Evolutionary conservation across 225 moss, liverwort and hornwort genomes (phyloP), one percentile per base, ranked within the genome.

Genomic region (Rhytidiadelphus loreus): DNA sequence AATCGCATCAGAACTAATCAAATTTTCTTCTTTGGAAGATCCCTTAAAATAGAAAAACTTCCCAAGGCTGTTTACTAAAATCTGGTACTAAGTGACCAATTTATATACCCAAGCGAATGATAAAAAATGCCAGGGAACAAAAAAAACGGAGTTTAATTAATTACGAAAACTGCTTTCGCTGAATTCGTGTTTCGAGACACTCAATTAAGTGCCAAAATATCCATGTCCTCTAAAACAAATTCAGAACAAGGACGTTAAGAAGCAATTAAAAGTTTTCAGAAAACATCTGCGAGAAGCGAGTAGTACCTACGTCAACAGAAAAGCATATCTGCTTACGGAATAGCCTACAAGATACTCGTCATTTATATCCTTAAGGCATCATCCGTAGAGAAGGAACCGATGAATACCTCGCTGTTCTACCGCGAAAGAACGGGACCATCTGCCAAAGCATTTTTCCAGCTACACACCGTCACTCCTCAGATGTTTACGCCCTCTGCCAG

Each of bases 391-490:
- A 80, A 60, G 68, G 53, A 62, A 69, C 33, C n/a, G 68, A 65
- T 77, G n/a, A 63, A 80, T 72, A 92, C 90, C 90, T 90, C 84
- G 88, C 24, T 84, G 86, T 81, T 80, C 83, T 85, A 81, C 87
- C 69, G 58, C 81, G 77, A 62, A 93, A 86, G 81, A 81, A 83
- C 46, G 82, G 80, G 69, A 89, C 88, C 86, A 37, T 80, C 86
- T 83, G 88, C 91, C 89, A 69, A 85, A 64, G 76, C 91, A 89
- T 86, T 69, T 88, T 83, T 68, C 88, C 81, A 86, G 90, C 62
- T 86, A 83, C 72, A 71, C 32, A 60, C 58, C 37, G 81, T 93
- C 90, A 90, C 88, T 76, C 86, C 88, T 85, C 86, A 77, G 89
- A 72, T 71, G 52, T 62, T 86, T 61, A 63, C 66, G 76, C 65